A percentile compares a stretch with the other conserved stretches of the same genome.
These are phyloP conservation scores for Zygotorulaspora mrakii DNA, from an alignment of 1,139 yeast genomes.

Conservation along the genomic window DNA sequence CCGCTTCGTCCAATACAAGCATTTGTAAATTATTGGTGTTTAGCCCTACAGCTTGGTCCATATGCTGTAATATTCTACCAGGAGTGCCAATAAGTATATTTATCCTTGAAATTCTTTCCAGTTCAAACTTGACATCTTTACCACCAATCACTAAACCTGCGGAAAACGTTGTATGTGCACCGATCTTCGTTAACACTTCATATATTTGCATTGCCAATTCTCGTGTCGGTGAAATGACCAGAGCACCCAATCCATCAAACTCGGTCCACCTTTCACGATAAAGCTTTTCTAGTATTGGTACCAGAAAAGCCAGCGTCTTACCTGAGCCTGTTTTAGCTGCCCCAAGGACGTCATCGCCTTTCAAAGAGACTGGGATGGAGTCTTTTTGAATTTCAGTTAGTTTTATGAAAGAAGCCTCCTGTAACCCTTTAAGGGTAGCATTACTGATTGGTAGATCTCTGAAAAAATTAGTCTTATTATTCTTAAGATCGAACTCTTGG, in stretches of 20 bases:
- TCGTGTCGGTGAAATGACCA: conserved; percentile 88
- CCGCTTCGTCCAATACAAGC: conserved; percentile 92
- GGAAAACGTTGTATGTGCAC: conserved; percentile 72
- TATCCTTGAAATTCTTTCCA: conserved; percentile 76
- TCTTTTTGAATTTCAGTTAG: conserved; percentile 84
- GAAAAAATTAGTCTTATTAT: conserved; percentile 42
- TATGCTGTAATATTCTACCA: conserved; percentile 88
- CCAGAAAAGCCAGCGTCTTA: conserved; percentile 84
- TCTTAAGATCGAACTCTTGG: conserved; percentile 48
- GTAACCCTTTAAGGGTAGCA: conserved; percentile 66
- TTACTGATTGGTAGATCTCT: conserved; percentile 72
- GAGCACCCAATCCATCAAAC: conserved; percentile 87
- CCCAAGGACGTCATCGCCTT: conserved; percentile 81
- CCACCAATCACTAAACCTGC: conserved; percentile 98
- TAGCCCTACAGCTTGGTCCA: conserved; percentile 89
- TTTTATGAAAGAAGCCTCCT: conserved; percentile 64
- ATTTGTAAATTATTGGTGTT: conserved; percentile 76
- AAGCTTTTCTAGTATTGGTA: conserved; percentile 76
- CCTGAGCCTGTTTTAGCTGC: conserved; percentile 98
- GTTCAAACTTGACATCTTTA: conserved; percentile 82
- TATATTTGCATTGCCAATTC: conserved; percentile 93
- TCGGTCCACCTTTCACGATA: conserved; percentile 78
- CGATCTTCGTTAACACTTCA: conserved; percentile 82
- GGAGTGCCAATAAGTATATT: conserved; percentile 95
- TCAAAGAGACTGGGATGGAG: conserved; percentile 71